Base-by-base conservation (phyloP, 306 rosid species). In the Ormosia emarginata region DNA sequence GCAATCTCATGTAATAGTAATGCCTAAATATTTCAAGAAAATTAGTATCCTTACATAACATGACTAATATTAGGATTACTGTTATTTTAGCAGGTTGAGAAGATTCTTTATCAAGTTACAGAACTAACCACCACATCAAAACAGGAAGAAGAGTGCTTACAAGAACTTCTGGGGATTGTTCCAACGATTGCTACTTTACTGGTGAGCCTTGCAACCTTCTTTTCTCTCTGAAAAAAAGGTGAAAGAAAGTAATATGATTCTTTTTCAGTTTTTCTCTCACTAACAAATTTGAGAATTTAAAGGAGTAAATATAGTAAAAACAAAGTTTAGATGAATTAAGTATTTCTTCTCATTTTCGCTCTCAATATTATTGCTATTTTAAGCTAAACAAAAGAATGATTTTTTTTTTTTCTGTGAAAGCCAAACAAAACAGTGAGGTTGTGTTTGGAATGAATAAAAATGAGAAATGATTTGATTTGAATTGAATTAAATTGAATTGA, bases 41-140 rank as follows among this genome's bases (percentile, higher is more conserved):
- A 37, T 37, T 37, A 15, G n/a, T 37, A 18, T 41, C 8, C 5
- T 18, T 33, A n/a, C 40, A 7, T 37, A 4, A 14, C 17, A 52
- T 14, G 49, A 58, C 7, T 50, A 77, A 41, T 47, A 17, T n/a
- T 49, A 37, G 4, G 41, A 62, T 7, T 32, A 44, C 1, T 40
- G 39, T 59, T 37, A 47, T 70, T 80, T 67, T 58, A 72, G 84
- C 87, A 91, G 91, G 77, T 89, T 62, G 97, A 94, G 63, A 85
- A 71, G 52, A 72, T 82, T 47, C 91, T 89, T 56, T 91, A 81
- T 72, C 85, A 88, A 86, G 81, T 88, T n/a, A 89, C 97, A 53
- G 95, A 94, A 85, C 88, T 93, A 17, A 70, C 58, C 37, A 76
- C 90, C 41, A 69, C 83, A 5, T 81, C 80, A 14, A 90, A 86